A percentile compares a stretch with the other conserved stretches of the same genome.
Conservation (phyloP, 805 yeast genomes). For the Teunomyces panamensis region DNA sequence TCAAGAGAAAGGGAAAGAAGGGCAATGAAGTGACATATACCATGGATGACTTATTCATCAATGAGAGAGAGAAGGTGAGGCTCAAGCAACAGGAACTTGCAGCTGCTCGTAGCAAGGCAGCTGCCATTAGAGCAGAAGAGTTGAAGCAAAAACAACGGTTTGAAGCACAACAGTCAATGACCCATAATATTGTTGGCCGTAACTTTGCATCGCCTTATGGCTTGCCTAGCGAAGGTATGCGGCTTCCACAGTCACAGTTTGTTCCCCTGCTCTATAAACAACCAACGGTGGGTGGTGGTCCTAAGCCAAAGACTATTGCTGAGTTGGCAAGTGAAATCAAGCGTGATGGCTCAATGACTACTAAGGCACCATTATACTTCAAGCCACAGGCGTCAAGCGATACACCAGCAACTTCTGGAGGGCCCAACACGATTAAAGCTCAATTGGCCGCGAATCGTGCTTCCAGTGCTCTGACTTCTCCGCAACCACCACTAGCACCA, state of each 20-base stretch:
- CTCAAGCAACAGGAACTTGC: conserved; percentile 57
- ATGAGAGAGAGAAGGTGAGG: conserved; percentile 75
- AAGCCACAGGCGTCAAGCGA: conserved; percentile 18
- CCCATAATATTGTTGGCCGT: conserved; percentile 24
- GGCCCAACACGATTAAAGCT: conserved; percentile 35
- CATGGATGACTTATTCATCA: conserved; percentile 77
- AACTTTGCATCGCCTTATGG: conserved; percentile 25
- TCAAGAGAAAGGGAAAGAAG: conserved; percentile 65
- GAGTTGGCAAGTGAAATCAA: conserved; percentile 41
- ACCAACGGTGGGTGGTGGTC: conserved; percentile 10
- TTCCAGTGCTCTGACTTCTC: conserved; percentile 16
- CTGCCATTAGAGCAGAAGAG: conserved; percentile 51
- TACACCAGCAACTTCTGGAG: conserved; percentile 7
- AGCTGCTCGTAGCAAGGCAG: conserved; percentile 56
- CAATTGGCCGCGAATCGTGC: conserved; percentile 48
- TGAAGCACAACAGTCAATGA: conserved; percentile 25
- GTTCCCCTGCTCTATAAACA: conserved; percentile 17
- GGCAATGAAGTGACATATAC: conserved; percentile 98
- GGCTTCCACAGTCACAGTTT: conserved; percentile 19
- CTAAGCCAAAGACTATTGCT: conserved; percentile 39
- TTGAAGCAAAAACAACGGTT: conserved; percentile 43
- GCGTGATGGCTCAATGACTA: conserved; percentile 27
- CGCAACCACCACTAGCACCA: conserved; percentile 14
- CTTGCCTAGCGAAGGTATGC: conserved; percentile 17
- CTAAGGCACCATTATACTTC: conserved; percentile 35